Evolutionary conservation across 192 early-diverging fungal species (phyloP).

Genomic region (Fimicolochytrium jonesii): DNA sequence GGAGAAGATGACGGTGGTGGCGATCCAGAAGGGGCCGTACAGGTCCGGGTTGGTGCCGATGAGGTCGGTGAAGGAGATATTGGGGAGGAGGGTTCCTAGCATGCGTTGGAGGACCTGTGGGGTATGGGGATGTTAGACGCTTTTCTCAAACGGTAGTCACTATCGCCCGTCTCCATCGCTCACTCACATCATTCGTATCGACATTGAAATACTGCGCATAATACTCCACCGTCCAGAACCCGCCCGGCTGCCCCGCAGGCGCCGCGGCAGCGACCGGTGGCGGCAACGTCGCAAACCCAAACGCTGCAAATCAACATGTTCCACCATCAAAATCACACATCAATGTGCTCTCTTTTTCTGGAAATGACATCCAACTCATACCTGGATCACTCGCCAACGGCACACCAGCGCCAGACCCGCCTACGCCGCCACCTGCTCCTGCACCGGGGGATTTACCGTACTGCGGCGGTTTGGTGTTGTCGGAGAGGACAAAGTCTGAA

Average conservation of each 20-base stretch:
- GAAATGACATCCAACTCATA: not conserved
- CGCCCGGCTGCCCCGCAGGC: constrained; percentile 14
- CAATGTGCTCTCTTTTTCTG: not conserved
- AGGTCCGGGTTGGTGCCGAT: constrained; percentile 86
- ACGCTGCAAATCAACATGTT: constrained; percentile 6
- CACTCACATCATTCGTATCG: constrained; percentile 77
- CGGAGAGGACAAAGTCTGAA: constrained; percentile 51
- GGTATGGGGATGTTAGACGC: too few species aligned
- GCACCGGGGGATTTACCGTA: constrained; percentile 1
- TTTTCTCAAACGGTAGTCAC: not conserved
- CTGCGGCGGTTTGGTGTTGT: constrained; percentile 2
- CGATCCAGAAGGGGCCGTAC: constrained; percentile 98
- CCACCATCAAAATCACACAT: not conserved
- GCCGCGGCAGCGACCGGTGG: not conserved
- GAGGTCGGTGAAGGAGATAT: constrained; percentile 62
- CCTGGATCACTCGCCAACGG: not conserved
- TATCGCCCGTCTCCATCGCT: constrained; percentile 1
- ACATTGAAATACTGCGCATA: constrained; percentile 92
- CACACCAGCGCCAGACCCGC: too few species aligned
- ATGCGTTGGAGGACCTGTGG: constrained; percentile 33
- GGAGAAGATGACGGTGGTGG: constrained; percentile 93
- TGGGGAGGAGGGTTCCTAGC: constrained; percentile 29
- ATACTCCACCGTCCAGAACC: constrained; percentile 86
- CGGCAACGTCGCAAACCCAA: constrained; percentile 2
- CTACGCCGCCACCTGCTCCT: not conserved